phyloP scores from a whole-genome alignment of 768 basidiomycete genomes.

The Hygrocybe punicea region DNA sequence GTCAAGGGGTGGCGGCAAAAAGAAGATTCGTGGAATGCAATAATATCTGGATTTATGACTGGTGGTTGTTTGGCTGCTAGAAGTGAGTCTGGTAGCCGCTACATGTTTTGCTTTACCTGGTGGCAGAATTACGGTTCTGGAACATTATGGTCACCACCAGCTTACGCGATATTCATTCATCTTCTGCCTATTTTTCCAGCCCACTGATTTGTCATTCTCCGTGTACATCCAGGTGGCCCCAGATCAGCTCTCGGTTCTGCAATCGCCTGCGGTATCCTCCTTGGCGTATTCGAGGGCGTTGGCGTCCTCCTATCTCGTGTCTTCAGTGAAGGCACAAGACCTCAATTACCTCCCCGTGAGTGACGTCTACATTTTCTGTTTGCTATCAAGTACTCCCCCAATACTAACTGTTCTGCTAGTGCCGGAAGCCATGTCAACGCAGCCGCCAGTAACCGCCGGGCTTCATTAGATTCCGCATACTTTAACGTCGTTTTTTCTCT shows the following conservation, averaged over 20 bases:
- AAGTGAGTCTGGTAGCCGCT: conserved; percentile 55
- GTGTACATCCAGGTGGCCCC: conserved; percentile 69
- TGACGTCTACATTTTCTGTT: conserved; percentile 9
- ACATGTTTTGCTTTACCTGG: neutral
- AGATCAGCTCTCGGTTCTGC: conserved; percentile 89
- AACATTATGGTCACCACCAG: neutral
- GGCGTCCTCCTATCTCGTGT: conserved; percentile 89
- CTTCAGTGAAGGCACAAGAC: conserved; percentile 78
- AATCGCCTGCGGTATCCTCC: conserved; percentile 90
- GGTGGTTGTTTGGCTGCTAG: conserved; percentile 93
- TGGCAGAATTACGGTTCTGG: neutral
- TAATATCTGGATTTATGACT: conserved; percentile 97
- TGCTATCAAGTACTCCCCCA: neutral
- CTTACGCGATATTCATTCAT: neutral
- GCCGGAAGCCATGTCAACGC: conserved; percentile 56
- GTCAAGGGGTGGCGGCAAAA: conserved; percentile 97
- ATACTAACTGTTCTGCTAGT: conserved; percentile 29
- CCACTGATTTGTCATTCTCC: neutral
- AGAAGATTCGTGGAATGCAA: conserved; percentile 98
- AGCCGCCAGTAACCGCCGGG: conserved; percentile 40
- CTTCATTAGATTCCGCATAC: conserved; percentile 46
- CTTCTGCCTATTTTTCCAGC: neutral
- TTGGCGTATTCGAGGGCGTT: conserved; percentile 93
- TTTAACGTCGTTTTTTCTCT: conserved; percentile 34
- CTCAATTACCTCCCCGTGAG: conserved; percentile 77